Percentiles rank a stretch among this genome's conserved stretches.
phyloP scores from a whole-genome alignment of 192 early-diverging fungal species.

The Linnemannia schmuckeri region DNA sequence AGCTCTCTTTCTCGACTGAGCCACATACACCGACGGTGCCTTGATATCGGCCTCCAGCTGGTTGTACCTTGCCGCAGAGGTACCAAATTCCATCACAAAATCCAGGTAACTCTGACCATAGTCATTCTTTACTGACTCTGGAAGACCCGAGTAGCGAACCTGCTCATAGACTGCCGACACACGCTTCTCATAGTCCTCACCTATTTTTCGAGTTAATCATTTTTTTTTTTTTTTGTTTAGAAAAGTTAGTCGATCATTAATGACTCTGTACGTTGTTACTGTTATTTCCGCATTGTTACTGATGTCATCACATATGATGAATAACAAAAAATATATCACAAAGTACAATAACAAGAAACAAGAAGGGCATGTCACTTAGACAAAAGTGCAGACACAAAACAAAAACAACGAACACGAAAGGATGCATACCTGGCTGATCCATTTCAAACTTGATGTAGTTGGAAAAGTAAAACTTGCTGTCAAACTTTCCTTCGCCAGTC shows the following conservation, averaged over 20 bases:
- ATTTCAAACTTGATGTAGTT: conserved; percentile 76
- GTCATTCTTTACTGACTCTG: conserved; percentile 67
- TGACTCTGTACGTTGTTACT: too few relatives aligned
- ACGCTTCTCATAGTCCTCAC: conserved; percentile 54
- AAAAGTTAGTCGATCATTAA: background rate
- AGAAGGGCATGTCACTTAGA: background rate
- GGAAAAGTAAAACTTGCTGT: conserved; percentile 68
- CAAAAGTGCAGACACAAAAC: background rate
- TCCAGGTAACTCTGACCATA: conserved; percentile 69
- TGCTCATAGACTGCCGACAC: conserved; percentile 65
- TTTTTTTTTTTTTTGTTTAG: background rate
- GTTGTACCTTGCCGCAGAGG: conserved; percentile 59
- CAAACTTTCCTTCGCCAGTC: conserved; percentile 57
- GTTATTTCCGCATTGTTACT: too few relatives aligned
- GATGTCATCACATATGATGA: too few relatives aligned
- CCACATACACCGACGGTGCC: conserved; percentile 23
- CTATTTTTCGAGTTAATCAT: conserved; percentile 9
- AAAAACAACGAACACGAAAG: background rate
- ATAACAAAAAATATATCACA: background rate
- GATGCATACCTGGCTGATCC: conserved; percentile 61
- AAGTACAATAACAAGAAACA: background rate
- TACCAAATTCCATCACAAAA: conserved; percentile 67
- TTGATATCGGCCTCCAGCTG: conserved; percentile 62
- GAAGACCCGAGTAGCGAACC: conserved; percentile 59
- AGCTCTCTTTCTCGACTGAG: conserved; percentile 58